Evolutionary conservation across 139 green algal species (phyloP).

Genomic region (Chlorella sp.): DNA sequence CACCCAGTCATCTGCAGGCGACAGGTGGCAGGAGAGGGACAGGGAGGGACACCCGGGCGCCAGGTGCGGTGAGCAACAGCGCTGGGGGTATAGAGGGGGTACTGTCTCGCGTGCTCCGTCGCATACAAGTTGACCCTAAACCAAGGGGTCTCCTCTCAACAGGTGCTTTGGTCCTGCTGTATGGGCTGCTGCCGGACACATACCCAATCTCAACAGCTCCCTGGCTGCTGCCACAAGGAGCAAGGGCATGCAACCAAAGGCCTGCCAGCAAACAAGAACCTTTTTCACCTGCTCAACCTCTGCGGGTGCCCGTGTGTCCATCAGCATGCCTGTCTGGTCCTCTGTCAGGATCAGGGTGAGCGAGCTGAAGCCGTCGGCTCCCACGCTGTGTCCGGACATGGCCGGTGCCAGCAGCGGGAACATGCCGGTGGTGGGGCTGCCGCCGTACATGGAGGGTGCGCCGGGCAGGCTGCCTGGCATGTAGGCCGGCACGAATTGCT

Average conservation of each 20-base stretch:
- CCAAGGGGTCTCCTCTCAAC: too few relatives aligned
- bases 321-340: conserved; percentile 30
- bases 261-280: too few relatives aligned
- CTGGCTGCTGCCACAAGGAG: too few relatives aligned
- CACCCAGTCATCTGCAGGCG: conserved; percentile 7
- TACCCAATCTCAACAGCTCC: too few relatives aligned
- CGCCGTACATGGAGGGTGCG: background rate
- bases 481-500: background rate
- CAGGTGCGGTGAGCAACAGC: background rate
- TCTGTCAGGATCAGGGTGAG: conserved; percentile 23
- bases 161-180: too few relatives aligned
- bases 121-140: too few relatives aligned
- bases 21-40: background rate
- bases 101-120: background rate
- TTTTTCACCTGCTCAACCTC: conserved; percentile 20
- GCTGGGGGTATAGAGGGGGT: background rate
- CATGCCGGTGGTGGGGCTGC: background rate
- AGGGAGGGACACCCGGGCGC: background rate
- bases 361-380: background rate
- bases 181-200: too few relatives aligned
- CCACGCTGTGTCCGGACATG: background rate
- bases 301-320: background rate
- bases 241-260: too few relatives aligned
- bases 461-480: background rate
- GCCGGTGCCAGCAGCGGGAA: background rate